Percentiles rank a stretch among this genome's conserved stretches.
These are phyloP conservation scores for Fusarium heterosporum DNA, from an alignment of 2,329 filamentous ascomycete species.

Conservation along the genomic window DNA sequence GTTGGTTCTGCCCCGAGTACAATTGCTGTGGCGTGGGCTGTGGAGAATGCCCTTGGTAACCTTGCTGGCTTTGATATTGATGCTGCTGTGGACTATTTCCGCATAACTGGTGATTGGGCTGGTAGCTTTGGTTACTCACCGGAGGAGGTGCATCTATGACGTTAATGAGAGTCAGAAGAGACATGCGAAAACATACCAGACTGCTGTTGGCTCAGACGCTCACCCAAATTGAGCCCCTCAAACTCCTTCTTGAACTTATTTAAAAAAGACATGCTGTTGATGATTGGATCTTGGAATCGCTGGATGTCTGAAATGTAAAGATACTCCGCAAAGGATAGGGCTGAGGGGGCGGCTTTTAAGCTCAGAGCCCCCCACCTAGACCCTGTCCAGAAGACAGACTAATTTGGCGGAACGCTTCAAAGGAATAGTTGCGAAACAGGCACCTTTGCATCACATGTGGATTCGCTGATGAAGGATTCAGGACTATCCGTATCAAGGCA, in stretches of 20 bases:
- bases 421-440: neutral
- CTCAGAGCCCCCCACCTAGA: no score
- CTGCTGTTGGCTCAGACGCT: constrained; percentile 6
- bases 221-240: constrained; percentile 23
- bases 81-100: neutral
- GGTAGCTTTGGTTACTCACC: neutral
- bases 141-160: neutral
- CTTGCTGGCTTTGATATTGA: constrained; percentile 6
- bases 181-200: neutral
- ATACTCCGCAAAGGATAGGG: accelerated
- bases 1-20: neutral
- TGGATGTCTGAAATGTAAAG: accelerated
- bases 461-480: neutral
- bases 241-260: constrained; percentile 38
- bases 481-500: neutral
- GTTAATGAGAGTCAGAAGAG: neutral
- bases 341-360: neutral
- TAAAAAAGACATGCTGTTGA: constrained; percentile 19
- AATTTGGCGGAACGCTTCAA: neutral
- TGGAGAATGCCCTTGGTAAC: neutral
- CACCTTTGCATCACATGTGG: neutral
- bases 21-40: neutral
- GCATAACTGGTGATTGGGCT: neutral
- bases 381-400: neutral
- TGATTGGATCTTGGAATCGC: accelerated